Conservation (phyloP, 179 eudicot genomes). For the Silene vulgaris region DNA sequence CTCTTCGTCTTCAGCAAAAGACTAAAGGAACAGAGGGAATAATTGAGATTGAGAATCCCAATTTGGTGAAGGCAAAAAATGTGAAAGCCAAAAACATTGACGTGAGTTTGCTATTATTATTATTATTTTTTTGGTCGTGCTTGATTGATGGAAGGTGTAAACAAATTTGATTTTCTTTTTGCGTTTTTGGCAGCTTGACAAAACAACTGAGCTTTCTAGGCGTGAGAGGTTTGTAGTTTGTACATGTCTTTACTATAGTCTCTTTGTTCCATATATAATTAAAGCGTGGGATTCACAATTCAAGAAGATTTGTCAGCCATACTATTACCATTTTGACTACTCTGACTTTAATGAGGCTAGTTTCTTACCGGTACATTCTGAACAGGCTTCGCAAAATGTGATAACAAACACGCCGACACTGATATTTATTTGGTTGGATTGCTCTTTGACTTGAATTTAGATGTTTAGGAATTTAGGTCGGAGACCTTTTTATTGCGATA, state of each 20-base stretch:
- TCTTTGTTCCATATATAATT: not conserved
- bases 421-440: not conserved
- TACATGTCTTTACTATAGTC: conserved; percentile 12
- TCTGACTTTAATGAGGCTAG: not conserved
- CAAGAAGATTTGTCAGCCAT: not conserved
- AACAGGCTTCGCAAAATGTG: not conserved
- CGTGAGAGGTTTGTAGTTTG: conserved; percentile 64
- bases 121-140: not conserved
- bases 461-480: not conserved
- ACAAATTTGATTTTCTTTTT: conserved; percentile 10
- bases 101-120: conserved; percentile 40
- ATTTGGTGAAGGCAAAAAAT: conserved; percentile 71
- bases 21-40: conserved; percentile 75
- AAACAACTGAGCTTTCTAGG: conserved; percentile 73
- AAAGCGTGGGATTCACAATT: not conserved
- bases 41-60: conserved; percentile 87
- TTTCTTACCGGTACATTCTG: not conserved
- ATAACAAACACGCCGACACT: not conserved
- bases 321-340: not conserved
- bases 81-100: conserved; percentile 79
- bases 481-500: not conserved
- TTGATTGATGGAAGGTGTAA: not conserved
- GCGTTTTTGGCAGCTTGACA: conserved; percentile 58
- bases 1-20: conserved; percentile 35
- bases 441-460: not conserved